Percentiles rank a stretch among this genome's conserved stretches.
Evolutionary conservation across 1,284 basidiomycete species (phyloP).

Genomic region (Wolfiporia cocos): DNA sequence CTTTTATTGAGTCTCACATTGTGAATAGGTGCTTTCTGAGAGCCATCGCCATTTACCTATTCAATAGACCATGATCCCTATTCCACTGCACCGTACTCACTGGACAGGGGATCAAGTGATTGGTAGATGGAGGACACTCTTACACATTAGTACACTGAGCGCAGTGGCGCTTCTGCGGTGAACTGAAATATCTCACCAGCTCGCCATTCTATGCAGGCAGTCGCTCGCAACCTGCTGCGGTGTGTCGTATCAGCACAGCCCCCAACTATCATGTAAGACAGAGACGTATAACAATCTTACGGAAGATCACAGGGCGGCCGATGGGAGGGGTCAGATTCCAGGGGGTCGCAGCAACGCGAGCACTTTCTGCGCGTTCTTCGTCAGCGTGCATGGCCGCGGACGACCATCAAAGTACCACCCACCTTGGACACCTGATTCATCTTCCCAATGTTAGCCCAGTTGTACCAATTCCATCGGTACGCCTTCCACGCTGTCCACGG

Average conservation of each 20-base stretch:
- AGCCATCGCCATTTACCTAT: no score
- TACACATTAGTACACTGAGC: no score
- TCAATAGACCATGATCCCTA: no score
- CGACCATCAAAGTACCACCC: conserved; percentile 2
- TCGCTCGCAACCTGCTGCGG: conserved; percentile 49
- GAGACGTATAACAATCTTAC: conserved; percentile 53
- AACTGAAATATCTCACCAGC: no score
- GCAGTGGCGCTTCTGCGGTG: no score
- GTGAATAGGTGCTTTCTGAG: no score
- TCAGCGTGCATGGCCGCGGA: not conserved
- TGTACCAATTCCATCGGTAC: conserved; percentile 45
- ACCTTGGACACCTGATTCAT: conserved; percentile 55
- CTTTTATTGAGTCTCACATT: no score
- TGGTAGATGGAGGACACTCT: no score
- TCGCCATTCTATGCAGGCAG: conserved; percentile 58
- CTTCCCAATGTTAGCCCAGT: conserved; percentile 54
- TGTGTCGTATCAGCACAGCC: conserved; percentile 3
- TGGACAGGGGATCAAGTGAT: no score
- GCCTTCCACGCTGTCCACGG: conserved; percentile 39
- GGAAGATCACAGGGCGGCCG: conserved; percentile 49
- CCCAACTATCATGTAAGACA: conserved; percentile 1
- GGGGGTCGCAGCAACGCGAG: conserved; percentile 35
- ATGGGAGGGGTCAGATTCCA: conserved; percentile 54
- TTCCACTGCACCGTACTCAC: no score
- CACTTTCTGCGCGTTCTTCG: conserved; percentile 28